Base-by-base conservation (phyloP, 306 rosid species). In the Spatholobus suberectus region DNA sequence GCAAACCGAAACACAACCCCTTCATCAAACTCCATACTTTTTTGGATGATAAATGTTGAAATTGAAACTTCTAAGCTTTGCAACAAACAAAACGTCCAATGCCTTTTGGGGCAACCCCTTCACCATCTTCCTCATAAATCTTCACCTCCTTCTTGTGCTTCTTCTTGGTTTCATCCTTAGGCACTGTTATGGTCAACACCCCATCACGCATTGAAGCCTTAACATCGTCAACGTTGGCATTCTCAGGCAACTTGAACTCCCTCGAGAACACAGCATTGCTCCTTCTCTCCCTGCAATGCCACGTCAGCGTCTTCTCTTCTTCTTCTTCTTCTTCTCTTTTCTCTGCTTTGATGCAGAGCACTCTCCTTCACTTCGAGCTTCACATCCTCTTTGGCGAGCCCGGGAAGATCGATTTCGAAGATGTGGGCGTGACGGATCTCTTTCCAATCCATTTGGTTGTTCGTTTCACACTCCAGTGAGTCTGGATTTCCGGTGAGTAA, bases 231-330 rank as follows among this genome's bases (percentile, higher is more conserved):
- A 88, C 90, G 44, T 85, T 88, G 5, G 84, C 62, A 77, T 85
- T 88, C n/a, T 89, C 92, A 32, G 92, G 96, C 82, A 91, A 54
- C 18, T 89, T 82, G n/a, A 91, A 89, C 41, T 84, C 37, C 78
- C 89, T 91, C 2, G 44, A 38, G 41, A 86, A 81, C 59, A 66
- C 61, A 2, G 84, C 90, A 3, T n/a, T 27, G 13, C 43, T 73
- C 17, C 14, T 57, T 57, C 93, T 89, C 84, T 91, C 96, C 67
- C 70, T 88, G 74, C 92, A 89, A 73, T 89, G 93, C 93, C 93
- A 89, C 57, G 41, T 89, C 3, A 78, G 80, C 17, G n/a, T 73
- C 77, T 83, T 82, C 5, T 54, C 20, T 14, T 54, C 24, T n/a
- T 74, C 51, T 11, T 82, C 70, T 38, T 75, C 63, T 26, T 70